phyloP scores from a whole-genome alignment of 2,329 filamentous ascomycete genomes.

The Neoascochyta sp. region DNA sequence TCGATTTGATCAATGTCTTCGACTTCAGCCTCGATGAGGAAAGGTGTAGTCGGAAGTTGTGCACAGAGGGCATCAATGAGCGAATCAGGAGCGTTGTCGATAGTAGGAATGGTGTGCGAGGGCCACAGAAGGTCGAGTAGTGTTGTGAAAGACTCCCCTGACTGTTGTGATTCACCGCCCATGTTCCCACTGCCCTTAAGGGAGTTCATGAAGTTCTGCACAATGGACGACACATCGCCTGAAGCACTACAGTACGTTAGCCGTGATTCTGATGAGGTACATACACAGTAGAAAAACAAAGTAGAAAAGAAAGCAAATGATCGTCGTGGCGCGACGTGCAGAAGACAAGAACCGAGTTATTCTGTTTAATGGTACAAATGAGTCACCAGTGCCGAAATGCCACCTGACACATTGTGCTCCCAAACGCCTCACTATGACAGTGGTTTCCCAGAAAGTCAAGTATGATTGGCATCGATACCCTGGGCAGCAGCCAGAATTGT shows the following conservation, averaged over 20 bases:
- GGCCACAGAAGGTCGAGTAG: slow-evolving; percentile 81
- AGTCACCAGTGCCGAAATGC: slow-evolving; percentile 22
- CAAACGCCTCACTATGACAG: slow-evolving; percentile 33
- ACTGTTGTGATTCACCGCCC: slow-evolving; percentile 36
- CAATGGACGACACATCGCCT: slow-evolving; percentile 69
- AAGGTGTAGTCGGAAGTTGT: slow-evolving; percentile 72
- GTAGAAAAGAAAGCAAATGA: slow-evolving; percentile 9
- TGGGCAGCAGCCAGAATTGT: slow-evolving; percentile 16
- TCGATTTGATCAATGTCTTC: slow-evolving; percentile 61
- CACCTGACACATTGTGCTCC: slow-evolving; percentile 21
- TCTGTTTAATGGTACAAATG: slow-evolving; percentile 37
- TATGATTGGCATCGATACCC: slow-evolving; percentile 16
- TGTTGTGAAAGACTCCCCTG: slow-evolving; percentile 69
- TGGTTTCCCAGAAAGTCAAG: slow-evolving; percentile 12
- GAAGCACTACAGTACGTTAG: slow-evolving; percentile 46
- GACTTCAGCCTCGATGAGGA: slow-evolving; percentile 70
- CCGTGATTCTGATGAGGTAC: slow-evolving; percentile 5
- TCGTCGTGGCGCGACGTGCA: slow-evolving; percentile 30
- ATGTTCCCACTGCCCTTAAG: slow-evolving; percentile 55
- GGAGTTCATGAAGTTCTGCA: slow-evolving; percentile 85
- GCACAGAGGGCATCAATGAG: slow-evolving; percentile 71
- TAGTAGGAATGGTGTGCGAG: slow-evolving; percentile 70
- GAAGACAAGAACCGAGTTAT: slow-evolving; percentile 33
- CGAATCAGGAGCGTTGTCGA: slow-evolving; percentile 62
- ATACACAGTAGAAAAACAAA: slow-evolving; percentile 4